Base-by-base conservation (phyloP, 108 stramenopile species). In the Skeletonema tropicum region DNA sequence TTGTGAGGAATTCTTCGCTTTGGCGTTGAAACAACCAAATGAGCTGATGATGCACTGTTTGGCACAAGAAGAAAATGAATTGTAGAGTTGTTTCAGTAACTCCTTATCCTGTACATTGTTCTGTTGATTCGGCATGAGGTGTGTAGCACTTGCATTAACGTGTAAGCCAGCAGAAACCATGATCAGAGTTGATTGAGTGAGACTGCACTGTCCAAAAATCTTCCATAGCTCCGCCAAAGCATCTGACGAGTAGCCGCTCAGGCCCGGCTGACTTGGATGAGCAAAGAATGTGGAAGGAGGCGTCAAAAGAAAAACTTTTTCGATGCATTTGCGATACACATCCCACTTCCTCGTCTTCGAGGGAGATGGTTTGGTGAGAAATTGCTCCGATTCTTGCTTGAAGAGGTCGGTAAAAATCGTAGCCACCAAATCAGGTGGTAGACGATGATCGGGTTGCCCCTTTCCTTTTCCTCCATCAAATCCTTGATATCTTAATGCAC, bases 111-210 rank as follows among this genome's bases (percentile, higher is more conserved):
- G 52, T 17, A 55, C 5, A 55, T 25, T 23, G 23, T n/a, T 5
- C 23, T 55, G 52, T 55, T 55, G 52, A 17, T 55, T 55, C 2
- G 52, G 52, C 52, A 55, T 25, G 9, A 55, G 52, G n/a, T 41
- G 21, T 21, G 52, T 39, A 23, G 61, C 49, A 46, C 80, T 75
- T 0, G 69, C 74, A 66, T 71, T 66, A n/a, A 81, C 73, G 49
- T 64, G 55, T 73, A 81, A 67, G 21, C 70, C 64, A 38, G 80
- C 80, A 60, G 73, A 70, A 71, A 81, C 65, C 74, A 81, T 81
- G 46, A 81, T 81, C 5, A 66, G 67, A 30, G 35, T 70, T 15
- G 63, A 70, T 38, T 75, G 69, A 8, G 69, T 45, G 19, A 62
- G 41, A 23, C 49, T 59, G 21, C 59, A 75, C 71, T 75, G 69